Base-by-base conservation (phyloP, 179 eudicot species). In the Pouteria campechiana region DNA sequence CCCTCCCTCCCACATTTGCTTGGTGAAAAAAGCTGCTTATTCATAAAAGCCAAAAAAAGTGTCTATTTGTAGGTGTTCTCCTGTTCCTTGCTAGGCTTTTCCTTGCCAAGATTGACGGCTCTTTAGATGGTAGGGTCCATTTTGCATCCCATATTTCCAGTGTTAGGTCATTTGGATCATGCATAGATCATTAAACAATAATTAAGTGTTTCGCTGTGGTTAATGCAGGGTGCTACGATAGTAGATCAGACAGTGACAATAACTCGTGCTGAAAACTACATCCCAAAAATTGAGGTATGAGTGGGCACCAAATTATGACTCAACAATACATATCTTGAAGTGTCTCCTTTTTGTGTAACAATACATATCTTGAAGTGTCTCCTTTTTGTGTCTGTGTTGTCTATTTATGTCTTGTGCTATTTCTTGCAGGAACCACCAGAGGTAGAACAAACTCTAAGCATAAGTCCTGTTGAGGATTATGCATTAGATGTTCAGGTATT, bases 191-290 rank as follows among this genome's bases (percentile, higher is more conserved):
- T n/a, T n/a, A n/a, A n/a, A n/a, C n/a, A n/a, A n/a, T n/a, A n/a
- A n/a, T n/a, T n/a, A n/a, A n/a, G n/a, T n/a, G n/a, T n/a, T n/a
- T n/a, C n/a, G n/a, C n/a, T n/a, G n/a, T n/a, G n/a, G 21, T 44
- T 22, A 25, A 33, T 65, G 53, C 81, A 90, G 93, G 98, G 98
- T 32, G 98, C 98, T 46, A 90, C 98, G 32, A 65, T 90, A 32
- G 98, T 81, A 31, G 98, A 90, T 63, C 95, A 79, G 59, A 83
- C 81, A 55, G 98, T 90, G 35, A 67, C 57, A 50, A 70, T 90
- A 43, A 69, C 68, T 50, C 79, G 70, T 38, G 95, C 75, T 1
- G 79, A 81, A 48, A 67, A 85, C 69, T 85, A 81, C 72, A 75
- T 70, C 20, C 67, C 54, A 4, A 61, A 62, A 38, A 44, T 70